Evolutionary conservation across 495 filamentous ascomycete genomes (phyloP), one percentile per base, ranked within the genome.

Genomic region (Talaromyces thailandensis): DNA sequence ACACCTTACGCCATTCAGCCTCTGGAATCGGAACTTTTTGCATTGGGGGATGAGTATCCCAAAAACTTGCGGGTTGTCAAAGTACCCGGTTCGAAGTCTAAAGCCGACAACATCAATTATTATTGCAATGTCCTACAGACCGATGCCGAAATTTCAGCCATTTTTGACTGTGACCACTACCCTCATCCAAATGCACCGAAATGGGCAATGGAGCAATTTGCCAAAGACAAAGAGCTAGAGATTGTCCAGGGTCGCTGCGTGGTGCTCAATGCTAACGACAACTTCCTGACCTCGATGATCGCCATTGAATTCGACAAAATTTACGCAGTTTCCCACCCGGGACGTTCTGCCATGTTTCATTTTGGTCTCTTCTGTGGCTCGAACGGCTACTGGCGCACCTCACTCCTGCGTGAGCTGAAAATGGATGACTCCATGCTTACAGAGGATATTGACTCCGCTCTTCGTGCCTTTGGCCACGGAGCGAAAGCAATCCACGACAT

Each of bases 251-350:
- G 75, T 4, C 72, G 73, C 18, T 77, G 75, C 58, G 67, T 77
- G 4, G 64, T 77, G 24, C 71, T 72, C 64, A 77, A 77, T 62
- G 45, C 75, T n/a, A 56, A 64, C 2, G 68, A 66, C 2, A 68
- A 63, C 26, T 67, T 73, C 56, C 58, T 71, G 25, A 65, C 75
- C 4, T 63, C 62, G 7, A 72, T 77, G 74, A 73, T 77, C 21
- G 67, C 68, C 2, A 67, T 76, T 12, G 75, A 77, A 37, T 77
- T 77, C 58, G 75, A 77, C 65, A 77, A 77, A 64, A 77, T 77
- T 26, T 77, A 77, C 62, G 75, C 72, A 2, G 70, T 75, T 6
- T 75, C 75, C 6, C 75, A 77, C 64, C 75, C 75, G 2, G 75
- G 75, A 11, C 65, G 75, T 9, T 63, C 72, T 6, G 62, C 65